A percentile compares a stretch with the other conserved stretches of the same genome.
Evolutionary conservation across 768 basidiomycete species (phyloP).

Genomic region (Suillus occidentalis): DNA sequence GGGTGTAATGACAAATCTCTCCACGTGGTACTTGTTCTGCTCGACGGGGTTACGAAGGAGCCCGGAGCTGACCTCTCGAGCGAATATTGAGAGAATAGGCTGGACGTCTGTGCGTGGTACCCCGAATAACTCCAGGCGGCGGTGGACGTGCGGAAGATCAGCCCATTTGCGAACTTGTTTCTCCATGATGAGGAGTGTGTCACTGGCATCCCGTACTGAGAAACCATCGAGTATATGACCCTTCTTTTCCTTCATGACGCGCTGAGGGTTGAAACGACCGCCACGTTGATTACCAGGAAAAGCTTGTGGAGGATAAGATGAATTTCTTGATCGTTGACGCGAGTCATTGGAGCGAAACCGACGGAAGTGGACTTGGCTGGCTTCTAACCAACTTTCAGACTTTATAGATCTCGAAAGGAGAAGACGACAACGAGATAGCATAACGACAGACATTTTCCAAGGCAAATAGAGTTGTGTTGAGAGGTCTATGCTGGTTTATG

Average conservation of each 20-base stretch:
- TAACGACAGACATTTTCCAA: slow-evolving; percentile 5
- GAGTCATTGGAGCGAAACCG: slow-evolving; percentile 15
- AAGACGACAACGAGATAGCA: slow-evolving; percentile 25
- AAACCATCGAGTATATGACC: background rate
- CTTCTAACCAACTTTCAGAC: slow-evolving; percentile 20
- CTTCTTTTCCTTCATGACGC: slow-evolving; percentile 10
- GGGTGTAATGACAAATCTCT: slow-evolving; percentile 42
- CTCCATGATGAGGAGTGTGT: slow-evolving; percentile 33
- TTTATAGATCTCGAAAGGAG: slow-evolving; percentile 12
- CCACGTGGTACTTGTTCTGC: slow-evolving; percentile 37
- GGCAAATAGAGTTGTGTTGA: background rate
- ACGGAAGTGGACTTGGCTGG: slow-evolving; percentile 20
- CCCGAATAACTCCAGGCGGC: slow-evolving; percentile 50
- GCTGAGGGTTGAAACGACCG: background rate
- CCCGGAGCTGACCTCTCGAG: slow-evolving; percentile 38
- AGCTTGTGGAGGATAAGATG: background rate
- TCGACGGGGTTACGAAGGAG: slow-evolving; percentile 17
- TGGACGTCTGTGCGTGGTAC: slow-evolving; percentile 40
- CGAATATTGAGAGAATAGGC: slow-evolving; percentile 45
- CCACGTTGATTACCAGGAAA: slow-evolving; percentile 1
- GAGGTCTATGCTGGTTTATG: background rate
- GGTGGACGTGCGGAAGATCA: slow-evolving; percentile 24
- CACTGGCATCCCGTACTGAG: slow-evolving; percentile 5
- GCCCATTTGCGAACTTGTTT: slow-evolving; percentile 42
- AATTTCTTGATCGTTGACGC: background rate